Percentiles rank a stretch among this genome's conserved stretches.
These are phyloP conservation scores for Trichoderma pleuroti DNA, from an alignment of 2,329 filamentous ascomycete species.

Conservation along the genomic window DNA sequence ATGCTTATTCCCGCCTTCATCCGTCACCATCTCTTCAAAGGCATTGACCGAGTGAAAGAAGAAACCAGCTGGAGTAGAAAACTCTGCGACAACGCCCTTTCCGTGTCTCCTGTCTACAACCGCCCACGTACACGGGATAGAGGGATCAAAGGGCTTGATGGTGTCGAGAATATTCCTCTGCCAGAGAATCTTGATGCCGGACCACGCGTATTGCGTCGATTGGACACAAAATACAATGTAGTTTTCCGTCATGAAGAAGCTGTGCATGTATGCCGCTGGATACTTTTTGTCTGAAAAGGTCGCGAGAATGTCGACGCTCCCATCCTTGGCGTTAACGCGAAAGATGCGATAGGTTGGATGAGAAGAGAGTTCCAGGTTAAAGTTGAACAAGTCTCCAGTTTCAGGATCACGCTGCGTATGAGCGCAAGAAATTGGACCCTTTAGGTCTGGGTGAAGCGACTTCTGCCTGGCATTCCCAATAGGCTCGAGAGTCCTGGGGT, in stretches of 20 bases:
- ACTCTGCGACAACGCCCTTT: conserved; percentile 65
- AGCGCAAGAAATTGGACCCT: conserved; percentile 63
- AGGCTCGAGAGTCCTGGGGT: conserved; percentile 70
- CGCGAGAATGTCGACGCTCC: conserved; percentile 67
- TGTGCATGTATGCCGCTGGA: conserved; percentile 73
- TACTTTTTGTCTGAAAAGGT: conserved; percentile 51
- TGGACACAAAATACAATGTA: conserved; percentile 73
- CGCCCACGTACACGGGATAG: conserved; percentile 63
- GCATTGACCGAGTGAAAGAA: conserved; percentile 79
- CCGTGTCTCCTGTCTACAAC: conserved; percentile 64
- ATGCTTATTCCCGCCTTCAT: conserved; percentile 30
- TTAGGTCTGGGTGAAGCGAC: conserved; percentile 63
- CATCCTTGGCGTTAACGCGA: conserved; percentile 57
- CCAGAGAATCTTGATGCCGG: conserved; percentile 60
- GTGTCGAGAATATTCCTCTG: conserved; percentile 65
- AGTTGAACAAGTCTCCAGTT: conserved; percentile 77
- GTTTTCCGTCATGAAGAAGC: conserved; percentile 68
- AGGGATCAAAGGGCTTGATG: conserved; percentile 59
- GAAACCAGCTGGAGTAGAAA: conserved; percentile 66
- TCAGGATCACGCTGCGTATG: conserved; percentile 69
- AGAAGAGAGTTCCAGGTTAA: conserved; percentile 65
- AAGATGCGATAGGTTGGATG: conserved; percentile 66
- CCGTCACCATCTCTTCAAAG: conserved; percentile 56
- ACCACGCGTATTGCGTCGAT: conserved; percentile 55
- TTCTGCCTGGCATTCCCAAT: conserved; percentile 59